Evolutionary conservation across 2,329 filamentous ascomycete species (phyloP).

Genomic region (Lasiodiplodia citricola): DNA sequence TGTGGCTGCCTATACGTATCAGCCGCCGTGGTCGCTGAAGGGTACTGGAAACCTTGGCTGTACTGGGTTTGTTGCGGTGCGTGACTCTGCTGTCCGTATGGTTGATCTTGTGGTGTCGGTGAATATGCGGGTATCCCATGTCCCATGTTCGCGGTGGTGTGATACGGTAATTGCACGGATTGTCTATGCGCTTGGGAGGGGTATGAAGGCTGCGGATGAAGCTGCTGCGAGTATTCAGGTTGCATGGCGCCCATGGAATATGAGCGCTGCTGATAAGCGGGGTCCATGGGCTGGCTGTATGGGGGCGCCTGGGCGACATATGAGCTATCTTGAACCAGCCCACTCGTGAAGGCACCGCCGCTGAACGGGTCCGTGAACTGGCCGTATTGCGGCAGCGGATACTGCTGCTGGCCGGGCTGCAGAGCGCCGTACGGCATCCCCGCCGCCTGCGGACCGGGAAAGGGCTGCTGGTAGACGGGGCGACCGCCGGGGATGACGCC

Average conservation of each 20-base stretch:
- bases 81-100: constrained; percentile 21
- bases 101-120: background rate
- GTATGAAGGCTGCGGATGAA: background rate
- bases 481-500: constrained; percentile 25
- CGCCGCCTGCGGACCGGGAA: constrained; percentile 7
- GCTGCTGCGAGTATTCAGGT: constrained; percentile 8
- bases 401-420: constrained; percentile 20
- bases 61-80: constrained; percentile 23
- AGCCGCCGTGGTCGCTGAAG: constrained; percentile 25
- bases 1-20: constrained; percentile 23
- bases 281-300: constrained; percentile 16
- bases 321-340: constrained; percentile 9
- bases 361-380: constrained; percentile 15
- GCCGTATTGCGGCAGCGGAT: constrained; percentile 17
- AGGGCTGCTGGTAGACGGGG: constrained; percentile 25
- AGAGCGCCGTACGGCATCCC: background rate
- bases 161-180: constrained; percentile 18
- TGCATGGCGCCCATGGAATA: constrained; percentile 20
- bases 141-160: constrained; percentile 16
- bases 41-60: constrained; percentile 23
- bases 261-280: constrained; percentile 4
- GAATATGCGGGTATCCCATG: constrained; percentile 12
- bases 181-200: constrained; percentile 12
- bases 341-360: constrained; percentile 13
- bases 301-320: constrained; percentile 8